phyloP scores from a whole-genome alignment of 2,329 filamentous ascomycete genomes.

The Apiospora marii region DNA sequence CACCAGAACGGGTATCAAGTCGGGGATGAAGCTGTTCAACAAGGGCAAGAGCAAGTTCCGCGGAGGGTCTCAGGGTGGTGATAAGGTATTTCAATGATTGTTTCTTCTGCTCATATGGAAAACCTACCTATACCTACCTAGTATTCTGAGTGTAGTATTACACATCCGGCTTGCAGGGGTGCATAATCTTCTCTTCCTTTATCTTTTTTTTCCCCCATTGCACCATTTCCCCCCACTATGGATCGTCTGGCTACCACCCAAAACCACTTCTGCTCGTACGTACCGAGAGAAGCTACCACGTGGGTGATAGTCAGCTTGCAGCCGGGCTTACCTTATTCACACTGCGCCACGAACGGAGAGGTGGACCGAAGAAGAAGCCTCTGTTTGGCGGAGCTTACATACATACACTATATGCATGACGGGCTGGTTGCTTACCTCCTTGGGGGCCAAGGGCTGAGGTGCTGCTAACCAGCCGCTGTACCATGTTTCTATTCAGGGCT shows the following conservation, averaged over 20 bases:
- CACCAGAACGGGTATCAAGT: slow-evolving; percentile 89
- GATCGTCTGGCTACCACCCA: not conserved
- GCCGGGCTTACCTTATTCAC: slow-evolving; percentile 10
- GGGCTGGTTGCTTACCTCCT: not conserved
- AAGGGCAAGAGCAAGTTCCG: slow-evolving; percentile 88
- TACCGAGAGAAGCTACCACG: not conserved
- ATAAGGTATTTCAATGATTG: slow-evolving; percentile 86
- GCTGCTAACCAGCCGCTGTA: not conserved
- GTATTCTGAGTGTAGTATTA: slow-evolving; percentile 15
- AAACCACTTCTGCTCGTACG: not conserved
- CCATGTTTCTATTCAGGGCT: slow-evolving; percentile 7
- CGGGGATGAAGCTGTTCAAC: slow-evolving; percentile 88
- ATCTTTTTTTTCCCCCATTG: not conserved
- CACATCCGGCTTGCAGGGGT: slow-evolving; percentile 26
- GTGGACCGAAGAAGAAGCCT: slow-evolving; percentile 5
- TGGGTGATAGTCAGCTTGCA: not conserved
- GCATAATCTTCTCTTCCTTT: not conserved
- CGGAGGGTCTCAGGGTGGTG: slow-evolving; percentile 72
- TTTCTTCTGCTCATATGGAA: slow-evolving; percentile 41
- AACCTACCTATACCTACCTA: slow-evolving; percentile 2
- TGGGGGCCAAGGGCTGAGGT: slow-evolving; percentile 8
- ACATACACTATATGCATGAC: not conserved
- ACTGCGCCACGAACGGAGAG: not conserved
- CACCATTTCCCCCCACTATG: not conserved
- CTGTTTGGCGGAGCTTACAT: not conserved